phyloP scores from a whole-genome alignment of 306 rosid species.

The Castanea mollissima region DNA sequence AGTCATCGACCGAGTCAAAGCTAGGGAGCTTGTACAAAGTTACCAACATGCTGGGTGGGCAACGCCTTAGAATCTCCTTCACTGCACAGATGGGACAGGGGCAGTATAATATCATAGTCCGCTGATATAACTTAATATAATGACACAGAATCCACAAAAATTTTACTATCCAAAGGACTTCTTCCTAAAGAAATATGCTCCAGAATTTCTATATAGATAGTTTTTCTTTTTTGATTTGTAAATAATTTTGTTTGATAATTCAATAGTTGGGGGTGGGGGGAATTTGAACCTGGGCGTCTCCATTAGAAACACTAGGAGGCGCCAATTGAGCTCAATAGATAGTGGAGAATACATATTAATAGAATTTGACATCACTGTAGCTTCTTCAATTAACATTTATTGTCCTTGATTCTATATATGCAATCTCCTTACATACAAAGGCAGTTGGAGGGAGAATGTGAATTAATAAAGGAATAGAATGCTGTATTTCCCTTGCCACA shows the following conservation, averaged over 20 bases:
- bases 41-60: slow-evolving; percentile 65
- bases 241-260: no score
- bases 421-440: not conserved
- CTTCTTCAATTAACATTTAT: not conserved
- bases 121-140: not conserved
- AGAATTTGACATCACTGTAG: not conserved
- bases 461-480: not conserved
- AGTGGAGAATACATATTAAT: not conserved
- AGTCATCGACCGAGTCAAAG: slow-evolving; percentile 87
- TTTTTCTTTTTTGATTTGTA: not conserved
- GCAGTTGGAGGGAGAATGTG: no score
- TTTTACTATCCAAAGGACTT: no score
- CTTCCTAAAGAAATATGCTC: no score
- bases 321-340: no score
- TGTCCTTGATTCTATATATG: not conserved
- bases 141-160: not conserved
- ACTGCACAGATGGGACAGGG: slow-evolving; percentile 44
- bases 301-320: no score
- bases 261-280: no score
- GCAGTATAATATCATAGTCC: not conserved
- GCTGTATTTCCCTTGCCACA: slow-evolving; percentile 9
- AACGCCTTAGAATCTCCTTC: slow-evolving; percentile 89
- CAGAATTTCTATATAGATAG: no score
- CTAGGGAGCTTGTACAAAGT: slow-evolving; percentile 74
- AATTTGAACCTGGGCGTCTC: no score